phyloP scores from a whole-genome alignment of 2,329 filamentous ascomycete species.

The Ceratocystis lukuohia region DNA sequence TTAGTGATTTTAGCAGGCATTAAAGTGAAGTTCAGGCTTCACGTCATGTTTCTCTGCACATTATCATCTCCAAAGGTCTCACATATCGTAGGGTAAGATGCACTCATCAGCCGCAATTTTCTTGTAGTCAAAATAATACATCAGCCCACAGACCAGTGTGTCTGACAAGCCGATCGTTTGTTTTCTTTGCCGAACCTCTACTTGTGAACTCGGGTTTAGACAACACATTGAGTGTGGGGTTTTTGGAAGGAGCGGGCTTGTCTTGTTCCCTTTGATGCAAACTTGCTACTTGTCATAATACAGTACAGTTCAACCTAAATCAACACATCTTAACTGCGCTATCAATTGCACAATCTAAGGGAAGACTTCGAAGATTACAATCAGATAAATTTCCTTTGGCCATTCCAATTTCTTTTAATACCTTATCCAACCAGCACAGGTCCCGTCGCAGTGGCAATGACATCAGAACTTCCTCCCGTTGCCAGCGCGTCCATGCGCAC shows the following conservation, averaged over 20 bases:
- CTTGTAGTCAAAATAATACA: background rate
- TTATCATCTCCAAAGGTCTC: background rate
- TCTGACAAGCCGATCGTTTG: background rate
- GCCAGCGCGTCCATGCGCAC: conserved; percentile 48
- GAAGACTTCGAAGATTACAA: background rate
- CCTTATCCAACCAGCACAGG: background rate
- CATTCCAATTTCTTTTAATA: background rate
- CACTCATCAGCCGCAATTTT: background rate
- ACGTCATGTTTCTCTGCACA: background rate
- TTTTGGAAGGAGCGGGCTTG: background rate
- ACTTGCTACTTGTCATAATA: background rate
- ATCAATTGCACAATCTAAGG: background rate
- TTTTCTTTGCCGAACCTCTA: background rate
- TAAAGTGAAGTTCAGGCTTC: no score
- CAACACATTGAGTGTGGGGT: background rate
- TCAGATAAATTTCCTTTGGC: background rate
- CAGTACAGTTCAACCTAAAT: background rate
- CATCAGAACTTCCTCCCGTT: conserved; percentile 20
- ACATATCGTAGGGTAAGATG: background rate
- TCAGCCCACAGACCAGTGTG: background rate
- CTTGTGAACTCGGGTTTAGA: background rate
- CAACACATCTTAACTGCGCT: no score
- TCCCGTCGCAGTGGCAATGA: background rate
- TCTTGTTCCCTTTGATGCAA: background rate
- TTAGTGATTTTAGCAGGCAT: no score